These are phyloP conservation scores for Cyathus striatus DNA, from an alignment of 768 basidiomycete species.

Conservation along the genomic window DNA sequence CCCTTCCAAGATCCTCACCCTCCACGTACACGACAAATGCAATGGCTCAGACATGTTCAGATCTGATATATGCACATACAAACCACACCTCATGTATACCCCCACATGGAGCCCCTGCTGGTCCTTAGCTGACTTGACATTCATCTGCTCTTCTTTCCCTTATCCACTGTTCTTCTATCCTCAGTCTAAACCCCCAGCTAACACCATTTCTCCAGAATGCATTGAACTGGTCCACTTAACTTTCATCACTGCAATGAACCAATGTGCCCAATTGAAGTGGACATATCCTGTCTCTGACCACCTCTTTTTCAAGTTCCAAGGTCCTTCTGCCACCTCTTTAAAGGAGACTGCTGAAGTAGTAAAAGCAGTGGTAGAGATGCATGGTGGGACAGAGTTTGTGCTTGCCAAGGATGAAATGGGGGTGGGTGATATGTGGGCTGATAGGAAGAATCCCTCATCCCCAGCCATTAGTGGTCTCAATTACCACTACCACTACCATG, in stretches of 20 bases:
- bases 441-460: conserved; percentile 75
- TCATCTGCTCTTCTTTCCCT: too few species aligned
- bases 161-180: too few species aligned
- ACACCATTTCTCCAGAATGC: conserved; percentile 49
- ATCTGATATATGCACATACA: too few species aligned
- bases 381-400: conserved; percentile 65
- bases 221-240: conserved; percentile 76
- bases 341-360: conserved; percentile 58
- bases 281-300: conserved; percentile 62
- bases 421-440: conserved; percentile 68
- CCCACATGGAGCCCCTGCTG: too few species aligned
- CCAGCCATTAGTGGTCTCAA: too few species aligned
- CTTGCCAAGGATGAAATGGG: conserved; percentile 61
- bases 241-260: conserved; percentile 61
- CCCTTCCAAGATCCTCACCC: too few species aligned
- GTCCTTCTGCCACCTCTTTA: conserved; percentile 52
- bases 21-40: too few species aligned
- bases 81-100: too few species aligned
- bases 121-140: too few species aligned
- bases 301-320: conserved; percentile 87
- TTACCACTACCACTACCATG: too few species aligned
- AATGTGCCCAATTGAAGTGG: conserved; percentile 44
- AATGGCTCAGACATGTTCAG: too few species aligned
- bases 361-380: conserved; percentile 48
- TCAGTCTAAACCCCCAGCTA: not conserved